A percentile compares a stretch with the other conserved stretches of the same genome.
Evolutionary conservation across 176 grass and related monocot genomes (phyloP).

Genomic region (Poa pratensis): DNA sequence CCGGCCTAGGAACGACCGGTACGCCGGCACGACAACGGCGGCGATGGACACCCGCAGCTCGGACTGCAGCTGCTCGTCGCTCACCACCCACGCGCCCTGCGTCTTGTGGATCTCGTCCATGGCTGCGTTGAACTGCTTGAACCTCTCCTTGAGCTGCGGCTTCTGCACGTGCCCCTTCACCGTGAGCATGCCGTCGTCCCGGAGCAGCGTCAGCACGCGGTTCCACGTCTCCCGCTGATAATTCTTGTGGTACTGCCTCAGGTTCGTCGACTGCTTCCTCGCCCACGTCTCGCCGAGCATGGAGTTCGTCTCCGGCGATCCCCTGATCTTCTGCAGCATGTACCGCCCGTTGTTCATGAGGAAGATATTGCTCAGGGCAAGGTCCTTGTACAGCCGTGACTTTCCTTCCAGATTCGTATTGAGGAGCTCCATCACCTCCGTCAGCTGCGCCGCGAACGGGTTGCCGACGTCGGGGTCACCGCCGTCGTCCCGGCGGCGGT

Average conservation of each 20-base stretch:
- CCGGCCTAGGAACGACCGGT: conserved; percentile 80
- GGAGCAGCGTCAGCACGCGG: conserved; percentile 63
- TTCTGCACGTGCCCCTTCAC: conserved; percentile 78
- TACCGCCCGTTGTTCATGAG: conserved; percentile 99
- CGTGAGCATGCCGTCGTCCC: conserved; percentile 71
- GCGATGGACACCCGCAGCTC: conserved; percentile 90
- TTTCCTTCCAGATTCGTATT: conserved; percentile 70
- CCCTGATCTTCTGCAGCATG: conserved; percentile 88
- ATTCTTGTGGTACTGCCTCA: conserved; percentile 94
- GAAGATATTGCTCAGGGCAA: conserved; percentile 71
- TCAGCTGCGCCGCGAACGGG: conserved; percentile 73
- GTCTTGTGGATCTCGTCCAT: conserved; percentile 88
- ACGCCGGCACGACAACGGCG: conserved; percentile 80
- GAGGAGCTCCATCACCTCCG: conserved; percentile 83
- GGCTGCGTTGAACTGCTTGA: conserved; percentile 87
- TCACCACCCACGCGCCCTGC: conserved; percentile 78
- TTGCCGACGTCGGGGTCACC: background rate
- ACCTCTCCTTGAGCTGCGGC: conserved; percentile 79
- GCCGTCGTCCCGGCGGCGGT: conserved; percentile 14
- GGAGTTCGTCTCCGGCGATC: conserved; percentile 62
- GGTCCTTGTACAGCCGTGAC: conserved; percentile 83
- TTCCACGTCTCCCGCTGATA: conserved; percentile 98
- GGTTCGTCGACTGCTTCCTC: conserved; percentile 64
- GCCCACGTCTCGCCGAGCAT: conserved; percentile 79
- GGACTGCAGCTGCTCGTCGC: conserved; percentile 89